Percentiles rank a stretch among this genome's conserved stretches.
These are phyloP conservation scores for Puccinia hordei DNA, from an alignment of 1,284 basidiomycete species.

Conservation along the genomic window DNA sequence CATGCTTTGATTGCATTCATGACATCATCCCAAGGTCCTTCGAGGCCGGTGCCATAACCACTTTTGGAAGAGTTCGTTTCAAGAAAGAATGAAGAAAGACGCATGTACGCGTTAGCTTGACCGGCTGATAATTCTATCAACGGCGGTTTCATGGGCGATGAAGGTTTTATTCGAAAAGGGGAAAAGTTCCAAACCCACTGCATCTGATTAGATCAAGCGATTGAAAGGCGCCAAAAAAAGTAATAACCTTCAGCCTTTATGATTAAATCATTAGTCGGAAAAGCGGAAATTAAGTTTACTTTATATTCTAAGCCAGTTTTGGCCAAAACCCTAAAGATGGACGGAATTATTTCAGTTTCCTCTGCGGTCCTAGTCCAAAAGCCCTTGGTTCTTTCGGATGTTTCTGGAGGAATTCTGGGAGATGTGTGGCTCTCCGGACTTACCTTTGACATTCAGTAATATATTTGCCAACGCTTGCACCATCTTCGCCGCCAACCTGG, in stretches of 20 bases:
- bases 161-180: neutral
- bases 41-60: constrained; percentile 42
- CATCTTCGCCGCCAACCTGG: constrained; percentile 44
- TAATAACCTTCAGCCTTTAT: neutral
- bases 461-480: constrained; percentile 42
- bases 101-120: neutral
- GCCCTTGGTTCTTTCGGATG: neutral
- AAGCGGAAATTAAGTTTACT: neutral
- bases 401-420: neutral
- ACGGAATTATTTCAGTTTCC: neutral
- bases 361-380: neutral
- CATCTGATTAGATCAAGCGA: constrained; percentile 11
- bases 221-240: neutral
- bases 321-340: constrained; percentile 14
- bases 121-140: neutral
- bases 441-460: constrained; percentile 46
- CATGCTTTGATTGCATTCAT: constrained; percentile 38
- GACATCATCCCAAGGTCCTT: constrained; percentile 46
- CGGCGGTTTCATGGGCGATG: neutral
- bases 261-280: neutral
- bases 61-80: constrained; percentile 7
- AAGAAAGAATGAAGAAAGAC: neutral
- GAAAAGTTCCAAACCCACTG: constrained; percentile 7
- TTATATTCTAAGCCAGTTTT: constrained; percentile 41
- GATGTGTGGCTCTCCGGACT: neutral